A percentile compares a stretch with the other conserved stretches of the same genome.
Conservation (phyloP, 164 flowering plant genomes). For the Stephania japonica region DNA sequence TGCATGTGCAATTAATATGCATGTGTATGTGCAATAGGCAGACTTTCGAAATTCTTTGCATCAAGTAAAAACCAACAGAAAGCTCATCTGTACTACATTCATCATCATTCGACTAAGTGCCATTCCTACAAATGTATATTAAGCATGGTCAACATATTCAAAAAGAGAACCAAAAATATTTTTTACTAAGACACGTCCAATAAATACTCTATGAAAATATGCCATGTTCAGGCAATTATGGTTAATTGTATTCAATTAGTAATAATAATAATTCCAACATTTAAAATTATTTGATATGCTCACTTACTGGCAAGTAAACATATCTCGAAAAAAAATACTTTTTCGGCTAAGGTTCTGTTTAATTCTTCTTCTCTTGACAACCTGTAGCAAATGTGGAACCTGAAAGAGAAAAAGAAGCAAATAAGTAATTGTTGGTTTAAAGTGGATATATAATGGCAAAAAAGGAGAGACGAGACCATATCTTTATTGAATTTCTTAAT, state of each 20-base stretch:
- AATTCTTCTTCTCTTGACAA: constrained; percentile 60
- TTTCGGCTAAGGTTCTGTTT: constrained; percentile 56
- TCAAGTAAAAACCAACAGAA: not conserved
- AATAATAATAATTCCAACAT: not conserved
- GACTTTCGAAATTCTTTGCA: not conserved
- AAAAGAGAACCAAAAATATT: not conserved
- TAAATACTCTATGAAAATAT: not conserved
- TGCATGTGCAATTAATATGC: not conserved
- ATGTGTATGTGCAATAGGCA: not conserved
- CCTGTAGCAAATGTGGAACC: constrained; percentile 80
- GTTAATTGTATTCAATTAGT: no score
- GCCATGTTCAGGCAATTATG: not conserved
- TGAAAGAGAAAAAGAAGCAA: constrained; percentile 21
- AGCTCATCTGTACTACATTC: not conserved
- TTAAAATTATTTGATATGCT: not conserved
- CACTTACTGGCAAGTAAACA: constrained; percentile 75
- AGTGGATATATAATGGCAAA: not conserved
- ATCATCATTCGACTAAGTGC: not conserved
- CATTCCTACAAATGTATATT: not conserved
- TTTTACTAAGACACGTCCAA: not conserved
- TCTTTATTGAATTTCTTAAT: not conserved
- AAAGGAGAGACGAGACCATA: not conserved
- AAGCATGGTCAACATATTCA: not conserved
- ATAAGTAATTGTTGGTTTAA: constrained; percentile 1
- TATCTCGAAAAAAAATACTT: constrained; percentile 57